Percentiles rank a stretch among this genome's conserved stretches.
Evolutionary conservation across 345 rosid genomes (phyloP).

Genomic region (Camelina neglecta): DNA sequence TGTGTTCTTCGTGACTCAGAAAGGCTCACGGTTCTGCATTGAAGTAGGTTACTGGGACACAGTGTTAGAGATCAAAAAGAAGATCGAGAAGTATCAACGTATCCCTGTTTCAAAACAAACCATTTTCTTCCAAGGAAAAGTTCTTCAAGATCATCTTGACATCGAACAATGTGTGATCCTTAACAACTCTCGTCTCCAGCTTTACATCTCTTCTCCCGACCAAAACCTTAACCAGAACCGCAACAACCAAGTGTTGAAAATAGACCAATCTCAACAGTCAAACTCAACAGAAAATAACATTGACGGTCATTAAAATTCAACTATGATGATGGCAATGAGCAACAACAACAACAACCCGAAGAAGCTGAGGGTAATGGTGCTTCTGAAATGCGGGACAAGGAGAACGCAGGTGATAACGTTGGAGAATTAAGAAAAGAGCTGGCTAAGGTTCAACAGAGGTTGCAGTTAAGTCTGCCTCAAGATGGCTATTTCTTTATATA

Average conservation of each 20-base stretch:
- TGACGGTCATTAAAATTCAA: constrained; percentile 31
- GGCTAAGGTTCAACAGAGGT: constrained; percentile 56
- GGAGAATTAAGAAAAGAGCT: constrained; percentile 73
- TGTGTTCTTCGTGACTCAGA: constrained; percentile 62
- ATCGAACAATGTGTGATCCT: constrained; percentile 62
- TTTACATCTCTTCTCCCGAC: constrained; percentile 44
- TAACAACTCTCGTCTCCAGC: constrained; percentile 62
- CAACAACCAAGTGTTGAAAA: constrained; percentile 34
- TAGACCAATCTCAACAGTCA: constrained; percentile 43
- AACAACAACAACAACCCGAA: constrained; percentile 16
- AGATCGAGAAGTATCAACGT: constrained; percentile 65
- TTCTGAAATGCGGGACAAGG: constrained; percentile 58
- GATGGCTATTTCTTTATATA: constrained; percentile 77
- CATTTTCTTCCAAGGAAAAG: constrained; percentile 63
- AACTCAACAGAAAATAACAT: constrained; percentile 44
- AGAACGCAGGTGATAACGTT: constrained; percentile 59
- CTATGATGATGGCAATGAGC: constrained; percentile 1
- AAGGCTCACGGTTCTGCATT: constrained; percentile 59
- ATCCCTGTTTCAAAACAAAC: constrained; percentile 64
- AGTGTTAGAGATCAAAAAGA: constrained; percentile 74
- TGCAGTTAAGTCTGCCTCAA: constrained; percentile 59
- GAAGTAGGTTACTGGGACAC: constrained; percentile 80
- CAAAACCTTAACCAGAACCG: not conserved
- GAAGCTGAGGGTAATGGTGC: constrained; percentile 64
- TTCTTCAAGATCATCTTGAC: constrained; percentile 68